phyloP scores from a whole-genome alignment of 1,139 yeast species.

The Tardiomyces blankii region DNA sequence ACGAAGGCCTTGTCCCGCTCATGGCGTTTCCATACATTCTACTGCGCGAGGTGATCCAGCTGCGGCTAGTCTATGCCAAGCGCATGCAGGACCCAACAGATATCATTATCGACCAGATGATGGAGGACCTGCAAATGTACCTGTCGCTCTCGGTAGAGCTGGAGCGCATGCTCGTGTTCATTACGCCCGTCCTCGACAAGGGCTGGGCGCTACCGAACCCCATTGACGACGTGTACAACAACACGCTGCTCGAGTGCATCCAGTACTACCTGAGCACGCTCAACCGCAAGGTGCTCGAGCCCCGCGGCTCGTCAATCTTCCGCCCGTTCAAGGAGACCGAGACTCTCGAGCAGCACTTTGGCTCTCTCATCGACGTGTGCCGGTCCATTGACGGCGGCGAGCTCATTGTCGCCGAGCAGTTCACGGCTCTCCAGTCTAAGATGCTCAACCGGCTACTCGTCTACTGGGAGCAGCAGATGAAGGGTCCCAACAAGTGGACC shows the following conservation, averaged over 20 bases:
- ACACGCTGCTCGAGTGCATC: slow-evolving; percentile 63
- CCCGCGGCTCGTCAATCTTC: slow-evolving; percentile 52
- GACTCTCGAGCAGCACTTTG: slow-evolving; percentile 71
- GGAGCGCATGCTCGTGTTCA: slow-evolving; percentile 52
- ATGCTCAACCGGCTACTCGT: slow-evolving; percentile 58
- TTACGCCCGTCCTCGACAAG: slow-evolving; percentile 46
- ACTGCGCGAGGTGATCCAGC: slow-evolving; percentile 67
- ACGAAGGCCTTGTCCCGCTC: slow-evolving; percentile 54
- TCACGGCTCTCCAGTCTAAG: slow-evolving; percentile 10
- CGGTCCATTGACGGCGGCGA: slow-evolving; percentile 74
- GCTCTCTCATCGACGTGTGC: slow-evolving; percentile 64
- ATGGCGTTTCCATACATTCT: slow-evolving; percentile 71
- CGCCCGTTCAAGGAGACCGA: slow-evolving; percentile 90
- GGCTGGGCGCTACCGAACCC: slow-evolving; percentile 69
- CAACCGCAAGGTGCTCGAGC: slow-evolving; percentile 67
- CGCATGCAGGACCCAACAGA: slow-evolving; percentile 77
- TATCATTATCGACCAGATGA: slow-evolving; percentile 94
- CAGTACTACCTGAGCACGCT: slow-evolving; percentile 59
- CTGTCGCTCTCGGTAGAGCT: slow-evolving; percentile 63
- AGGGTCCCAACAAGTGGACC: slow-evolving; percentile 46
- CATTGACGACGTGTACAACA: slow-evolving; percentile 61
- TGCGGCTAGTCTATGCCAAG: slow-evolving; percentile 68
- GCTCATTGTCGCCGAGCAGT: slow-evolving; percentile 67
- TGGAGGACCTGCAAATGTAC: slow-evolving; percentile 74
- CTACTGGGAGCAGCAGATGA: slow-evolving; percentile 62